These are phyloP conservation scores for Lactifluus volemus DNA, from an alignment of 768 basidiomycete genomes.

Conservation along the genomic window DNA sequence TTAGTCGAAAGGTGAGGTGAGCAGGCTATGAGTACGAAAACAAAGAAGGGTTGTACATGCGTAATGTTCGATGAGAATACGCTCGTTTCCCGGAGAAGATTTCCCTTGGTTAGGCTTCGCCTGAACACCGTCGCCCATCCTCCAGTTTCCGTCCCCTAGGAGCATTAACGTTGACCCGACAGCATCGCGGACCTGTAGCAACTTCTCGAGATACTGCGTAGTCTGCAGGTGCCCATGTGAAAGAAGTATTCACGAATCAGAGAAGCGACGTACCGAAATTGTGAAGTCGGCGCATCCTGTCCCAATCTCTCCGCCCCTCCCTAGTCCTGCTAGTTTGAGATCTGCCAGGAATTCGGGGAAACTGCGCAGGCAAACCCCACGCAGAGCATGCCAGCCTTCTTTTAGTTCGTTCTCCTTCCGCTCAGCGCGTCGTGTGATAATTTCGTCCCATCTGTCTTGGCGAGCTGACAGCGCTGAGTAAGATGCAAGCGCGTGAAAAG, in stretches of 20 bases:
- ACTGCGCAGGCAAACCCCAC: constrained; percentile 65
- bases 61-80: constrained; percentile 63
- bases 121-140: constrained; percentile 77
- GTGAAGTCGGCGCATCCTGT: constrained; percentile 58
- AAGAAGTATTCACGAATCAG: neutral
- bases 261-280: constrained; percentile 35
- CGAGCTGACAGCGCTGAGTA: constrained; percentile 50
- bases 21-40: neutral
- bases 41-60: constrained; percentile 41
- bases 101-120: constrained; percentile 37
- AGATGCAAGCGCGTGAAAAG: constrained; percentile 68
- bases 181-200: constrained; percentile 63
- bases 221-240: constrained; percentile 33
- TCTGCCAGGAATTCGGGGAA: constrained; percentile 82
- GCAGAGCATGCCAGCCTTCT: constrained; percentile 56
- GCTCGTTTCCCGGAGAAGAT: constrained; percentile 45
- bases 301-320: constrained; percentile 50
- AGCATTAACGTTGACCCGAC: constrained; percentile 56
- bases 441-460: constrained; percentile 59
- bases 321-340: constrained; percentile 53
- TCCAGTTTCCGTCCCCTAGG: constrained; percentile 86
- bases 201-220: constrained; percentile 54
- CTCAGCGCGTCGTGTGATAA: constrained; percentile 43
- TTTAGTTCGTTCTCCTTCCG: constrained; percentile 54
- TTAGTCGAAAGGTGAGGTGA: constrained; percentile 22